Evolutionary conservation across 2,329 filamentous ascomycete genomes (phyloP).

Genomic region (Mycosphaerelloides madeirae): DNA sequence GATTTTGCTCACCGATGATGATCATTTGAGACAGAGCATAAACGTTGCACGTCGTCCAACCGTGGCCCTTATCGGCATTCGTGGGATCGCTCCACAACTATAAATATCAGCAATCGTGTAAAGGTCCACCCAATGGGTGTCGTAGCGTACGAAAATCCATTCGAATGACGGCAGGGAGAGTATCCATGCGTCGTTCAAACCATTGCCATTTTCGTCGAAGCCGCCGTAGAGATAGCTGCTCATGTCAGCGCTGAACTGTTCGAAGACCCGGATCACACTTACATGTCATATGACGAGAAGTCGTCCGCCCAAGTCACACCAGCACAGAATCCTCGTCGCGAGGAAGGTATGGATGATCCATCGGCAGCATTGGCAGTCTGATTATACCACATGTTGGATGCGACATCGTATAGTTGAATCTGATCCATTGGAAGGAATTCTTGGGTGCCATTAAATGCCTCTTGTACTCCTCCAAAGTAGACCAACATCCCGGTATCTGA

Average conservation of each 20-base stretch:
- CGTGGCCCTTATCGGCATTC: background rate
- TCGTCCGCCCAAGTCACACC: conserved; percentile 57
- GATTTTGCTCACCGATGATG: too few relatives aligned
- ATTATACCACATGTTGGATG: conserved; percentile 56
- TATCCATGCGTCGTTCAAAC: conserved; percentile 60
- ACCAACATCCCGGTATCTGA: conserved; percentile 57
- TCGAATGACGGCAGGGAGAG: conserved; percentile 59
- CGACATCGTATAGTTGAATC: conserved; percentile 52
- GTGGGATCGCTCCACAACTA: background rate
- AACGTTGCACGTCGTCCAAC: conserved; percentile 47
- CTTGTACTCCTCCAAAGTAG: conserved; percentile 58
- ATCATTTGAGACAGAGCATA: conserved; percentile 57
- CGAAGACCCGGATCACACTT: conserved; percentile 24
- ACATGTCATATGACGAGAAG: conserved; percentile 62
- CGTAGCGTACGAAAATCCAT: conserved; percentile 39
- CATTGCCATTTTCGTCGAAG: conserved; percentile 40
- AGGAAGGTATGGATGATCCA: conserved; percentile 34
- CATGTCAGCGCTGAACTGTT: background rate
- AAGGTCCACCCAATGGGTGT: too few relatives aligned
- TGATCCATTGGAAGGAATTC: background rate
- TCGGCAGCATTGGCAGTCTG: conserved; percentile 48
- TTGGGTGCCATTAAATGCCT: conserved; percentile 42
- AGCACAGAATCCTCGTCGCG: conserved; percentile 57
- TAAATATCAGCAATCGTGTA: too few relatives aligned
- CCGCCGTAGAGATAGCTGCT: conserved; percentile 59